Conservation (phyloP, 495 filamentous ascomycete genomes). For the Baudoinia panamericana region DNA sequence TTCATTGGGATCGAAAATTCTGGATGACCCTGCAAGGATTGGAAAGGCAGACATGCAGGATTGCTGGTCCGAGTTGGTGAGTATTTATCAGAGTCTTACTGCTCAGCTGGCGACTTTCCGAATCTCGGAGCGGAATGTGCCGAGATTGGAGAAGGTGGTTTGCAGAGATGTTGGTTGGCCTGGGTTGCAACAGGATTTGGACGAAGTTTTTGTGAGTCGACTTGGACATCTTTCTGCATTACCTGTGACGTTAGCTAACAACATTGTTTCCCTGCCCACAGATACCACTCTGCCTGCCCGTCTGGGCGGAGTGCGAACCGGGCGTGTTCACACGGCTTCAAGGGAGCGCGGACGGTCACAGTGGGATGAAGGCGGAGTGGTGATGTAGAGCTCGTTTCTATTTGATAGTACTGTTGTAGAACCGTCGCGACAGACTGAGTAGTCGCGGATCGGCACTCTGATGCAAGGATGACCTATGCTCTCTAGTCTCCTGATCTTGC, state of each 20-base stretch:
- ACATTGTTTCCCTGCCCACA: no score
- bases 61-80: slow-evolving; percentile 20
- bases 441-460: no score
- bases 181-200: slow-evolving; percentile 9
- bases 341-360: slow-evolving; percentile 4
- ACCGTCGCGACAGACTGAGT: no score
- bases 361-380: no score
- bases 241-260: no score
- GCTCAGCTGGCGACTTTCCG: slow-evolving; percentile 4
- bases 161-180: slow-evolving; percentile 9
- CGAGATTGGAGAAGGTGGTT: slow-evolving; percentile 10
- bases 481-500: no score
- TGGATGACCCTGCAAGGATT: slow-evolving; percentile 9
- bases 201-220: slow-evolving; percentile 12
- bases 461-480: no score
- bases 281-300: slow-evolving; percentile 10
- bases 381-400: no score
- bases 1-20: slow-evolving; percentile 8
- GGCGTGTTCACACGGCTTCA: slow-evolving; percentile 6
- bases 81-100: slow-evolving; percentile 5
- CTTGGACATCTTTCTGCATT: no score
- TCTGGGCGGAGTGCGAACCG: slow-evolving; percentile 5
- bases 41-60: slow-evolving; percentile 20
- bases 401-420: background rate
- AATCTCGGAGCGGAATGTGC: background rate